A percentile compares a stretch with the other conserved stretches of the same genome.
phyloP scores from a whole-genome alignment of 305 asterid genomes.

The Fraxinus greggii region DNA sequence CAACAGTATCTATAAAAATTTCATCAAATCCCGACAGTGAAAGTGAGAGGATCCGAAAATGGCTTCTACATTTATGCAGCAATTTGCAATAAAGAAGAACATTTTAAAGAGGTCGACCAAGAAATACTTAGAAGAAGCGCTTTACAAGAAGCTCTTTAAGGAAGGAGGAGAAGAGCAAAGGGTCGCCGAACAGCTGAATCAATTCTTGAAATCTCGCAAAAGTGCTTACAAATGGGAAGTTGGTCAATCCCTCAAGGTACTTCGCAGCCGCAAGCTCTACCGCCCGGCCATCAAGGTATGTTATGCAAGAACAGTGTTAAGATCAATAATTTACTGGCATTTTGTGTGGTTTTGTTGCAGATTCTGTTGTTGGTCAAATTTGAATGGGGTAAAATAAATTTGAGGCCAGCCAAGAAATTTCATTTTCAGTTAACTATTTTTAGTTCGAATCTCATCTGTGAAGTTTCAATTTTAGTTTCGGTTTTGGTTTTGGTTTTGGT shows the following conservation, averaged over 20 bases:
- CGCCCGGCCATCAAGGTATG: slow-evolving; percentile 82
- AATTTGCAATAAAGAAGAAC: slow-evolving; percentile 58
- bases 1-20: slow-evolving; percentile 8
- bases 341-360: not conserved
- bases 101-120: slow-evolving; percentile 62
- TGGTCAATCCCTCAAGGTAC: slow-evolving; percentile 64
- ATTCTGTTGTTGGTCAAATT: not conserved
- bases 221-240: slow-evolving; percentile 94
- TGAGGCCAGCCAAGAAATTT: not conserved
- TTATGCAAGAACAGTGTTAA: not conserved
- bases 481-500: not conserved
- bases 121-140: slow-evolving; percentile 76
- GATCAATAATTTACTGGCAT: not conserved
- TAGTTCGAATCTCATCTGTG: not conserved
- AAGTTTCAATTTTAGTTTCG: not conserved
- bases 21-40: not conserved
- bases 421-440: not conserved
- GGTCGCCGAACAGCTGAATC: slow-evolving; percentile 58
- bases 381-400: not conserved
- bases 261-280: slow-evolving; percentile 74
- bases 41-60: slow-evolving; percentile 26
- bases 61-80: slow-evolving; percentile 77
- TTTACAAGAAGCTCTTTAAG: slow-evolving; percentile 69
- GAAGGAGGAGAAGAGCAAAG: slow-evolving; percentile 63
- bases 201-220: slow-evolving; percentile 60